Evolutionary conservation across 2,329 filamentous ascomycete genomes (phyloP).

Genomic region (Colletotrichum filicis): DNA sequence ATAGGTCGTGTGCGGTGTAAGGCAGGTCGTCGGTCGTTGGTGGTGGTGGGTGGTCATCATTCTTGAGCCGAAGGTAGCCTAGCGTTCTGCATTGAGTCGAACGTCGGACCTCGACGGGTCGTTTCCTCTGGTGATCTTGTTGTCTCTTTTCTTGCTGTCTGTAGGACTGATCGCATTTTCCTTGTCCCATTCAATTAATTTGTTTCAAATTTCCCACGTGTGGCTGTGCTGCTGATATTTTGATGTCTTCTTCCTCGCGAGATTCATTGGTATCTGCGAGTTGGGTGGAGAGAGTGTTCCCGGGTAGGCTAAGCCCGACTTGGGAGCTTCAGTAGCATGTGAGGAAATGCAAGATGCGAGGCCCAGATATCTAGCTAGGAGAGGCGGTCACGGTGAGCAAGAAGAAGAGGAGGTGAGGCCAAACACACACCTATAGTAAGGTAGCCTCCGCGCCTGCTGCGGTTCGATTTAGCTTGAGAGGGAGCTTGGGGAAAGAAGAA

Average conservation of each 20-base stretch:
- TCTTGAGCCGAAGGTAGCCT: slow-evolving; percentile 21
- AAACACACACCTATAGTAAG: not conserved
- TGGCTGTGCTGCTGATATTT: too few species aligned
- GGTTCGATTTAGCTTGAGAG: slow-evolving; percentile 3
- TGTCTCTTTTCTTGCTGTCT: not conserved
- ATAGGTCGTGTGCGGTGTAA: not conserved
- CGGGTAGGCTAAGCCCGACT: too few species aligned
- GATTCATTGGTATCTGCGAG: too few species aligned
- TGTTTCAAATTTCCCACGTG: too few species aligned
- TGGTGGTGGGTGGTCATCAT: not conserved
- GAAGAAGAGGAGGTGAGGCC: not conserved
- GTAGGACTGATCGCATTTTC: not conserved
- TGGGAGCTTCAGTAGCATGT: not conserved
- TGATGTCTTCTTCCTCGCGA: too few species aligned
- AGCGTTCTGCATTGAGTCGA: not conserved
- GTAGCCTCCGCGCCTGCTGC: not conserved
- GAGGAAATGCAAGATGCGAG: not conserved
- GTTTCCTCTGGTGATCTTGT: not conserved
- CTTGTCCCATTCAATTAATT: too few species aligned
- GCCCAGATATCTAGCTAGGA: too few species aligned
- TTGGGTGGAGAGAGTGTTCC: too few species aligned
- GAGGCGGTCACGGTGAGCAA: not conserved
- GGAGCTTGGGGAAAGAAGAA: not conserved
- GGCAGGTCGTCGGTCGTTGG: not conserved
- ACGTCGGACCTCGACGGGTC: not conserved